Evolutionary conservation across 225 moss, liverwort and hornwort species (phyloP), one percentile per base, ranked within the genome.

Genomic region (Polytrichum commune): DNA sequence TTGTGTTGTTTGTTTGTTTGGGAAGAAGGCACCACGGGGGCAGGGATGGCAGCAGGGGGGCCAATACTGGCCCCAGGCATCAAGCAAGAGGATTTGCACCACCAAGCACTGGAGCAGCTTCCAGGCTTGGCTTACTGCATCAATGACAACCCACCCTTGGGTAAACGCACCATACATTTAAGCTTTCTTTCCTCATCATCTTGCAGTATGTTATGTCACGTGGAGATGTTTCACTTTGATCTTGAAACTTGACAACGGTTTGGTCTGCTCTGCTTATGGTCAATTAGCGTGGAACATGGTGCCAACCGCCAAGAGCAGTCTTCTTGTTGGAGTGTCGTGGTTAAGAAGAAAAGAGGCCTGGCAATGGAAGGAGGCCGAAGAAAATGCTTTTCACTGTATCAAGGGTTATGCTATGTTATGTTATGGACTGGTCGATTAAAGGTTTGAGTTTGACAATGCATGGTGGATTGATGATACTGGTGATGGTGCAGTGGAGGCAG

Each of bases 91-190:
- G 86, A 87, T 69, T 20, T 83, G 30, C 78, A 81, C n/a, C 83
- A 87, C 54, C 69, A 28, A 2, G 86, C 86, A 0, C 32, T 87
- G 72, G 86, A 87, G 69, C 86, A 87, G 76, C 71, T 87, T 18
- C 86, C 86, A 0, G 83, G 86, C 2, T 57, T 87, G 46, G 86
- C 86, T 0, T 87, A 83, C 32, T 83, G 86, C 64, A 87, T 87
- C 76, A 87, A 83, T 7, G 86, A 87, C 55, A 87, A 83, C 64
- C 86, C 83, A 5, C 27, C 18, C 9, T 83, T 76, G 86, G 78
- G 86, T 87, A 24, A 81, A 46, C 46, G 3, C 4, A 7, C 0
- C 9, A 35, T 1, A 9, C 8, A 35, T 38, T 38, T 13, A 46
- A 0, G 13, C 2, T 46, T 1, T 0, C 0, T 16, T 46, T 16